These are phyloP conservation scores for Phytophthora litchii DNA, from an alignment of 352 stramenopile genomes.

Conservation along the genomic window DNA sequence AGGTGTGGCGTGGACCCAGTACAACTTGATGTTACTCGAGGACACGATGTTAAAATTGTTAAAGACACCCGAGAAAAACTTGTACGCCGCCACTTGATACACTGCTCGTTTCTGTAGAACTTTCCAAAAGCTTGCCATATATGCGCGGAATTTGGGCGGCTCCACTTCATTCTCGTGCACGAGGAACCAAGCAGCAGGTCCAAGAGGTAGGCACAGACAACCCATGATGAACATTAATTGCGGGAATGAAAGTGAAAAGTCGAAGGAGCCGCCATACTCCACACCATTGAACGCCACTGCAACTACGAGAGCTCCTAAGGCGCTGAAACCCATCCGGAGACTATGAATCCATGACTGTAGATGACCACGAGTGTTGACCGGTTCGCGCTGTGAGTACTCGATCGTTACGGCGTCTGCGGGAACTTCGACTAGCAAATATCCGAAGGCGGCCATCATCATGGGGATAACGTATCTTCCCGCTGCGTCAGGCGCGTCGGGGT, in stretches of 20 bases:
- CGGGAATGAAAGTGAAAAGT: conserved; percentile 57
- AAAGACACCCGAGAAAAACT: conserved; percentile 69
- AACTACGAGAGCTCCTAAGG: conserved; percentile 48
- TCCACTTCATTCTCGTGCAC: conserved; percentile 31
- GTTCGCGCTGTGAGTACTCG: conserved; percentile 64
- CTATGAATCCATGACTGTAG: conserved; percentile 68
- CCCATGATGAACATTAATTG: conserved; percentile 55
- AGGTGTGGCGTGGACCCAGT: conserved; percentile 63
- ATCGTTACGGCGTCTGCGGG: conserved; percentile 67
- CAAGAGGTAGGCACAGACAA: conserved; percentile 42
- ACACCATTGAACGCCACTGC: conserved; percentile 56
- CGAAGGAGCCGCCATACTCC: conserved; percentile 62
- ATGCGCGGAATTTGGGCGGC: conserved; percentile 35
- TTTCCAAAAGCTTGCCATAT: conserved; percentile 55
- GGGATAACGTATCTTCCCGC: conserved; percentile 61
- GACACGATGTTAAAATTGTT: conserved; percentile 68
- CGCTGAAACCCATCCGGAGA: conserved; percentile 54
- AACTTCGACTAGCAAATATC: conserved; percentile 66
- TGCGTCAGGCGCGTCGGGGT: conserved; percentile 38
- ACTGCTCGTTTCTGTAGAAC: conserved; percentile 65
- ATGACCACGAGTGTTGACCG: conserved; percentile 44
- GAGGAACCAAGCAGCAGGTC: conserved; percentile 37
- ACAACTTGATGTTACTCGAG: conserved; percentile 55
- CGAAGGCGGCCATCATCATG: conserved; percentile 77
- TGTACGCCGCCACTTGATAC: conserved; percentile 65